phyloP scores from a whole-genome alignment of 2,329 filamentous ascomycete species.

The Pestalotiopsis sp. region DNA sequence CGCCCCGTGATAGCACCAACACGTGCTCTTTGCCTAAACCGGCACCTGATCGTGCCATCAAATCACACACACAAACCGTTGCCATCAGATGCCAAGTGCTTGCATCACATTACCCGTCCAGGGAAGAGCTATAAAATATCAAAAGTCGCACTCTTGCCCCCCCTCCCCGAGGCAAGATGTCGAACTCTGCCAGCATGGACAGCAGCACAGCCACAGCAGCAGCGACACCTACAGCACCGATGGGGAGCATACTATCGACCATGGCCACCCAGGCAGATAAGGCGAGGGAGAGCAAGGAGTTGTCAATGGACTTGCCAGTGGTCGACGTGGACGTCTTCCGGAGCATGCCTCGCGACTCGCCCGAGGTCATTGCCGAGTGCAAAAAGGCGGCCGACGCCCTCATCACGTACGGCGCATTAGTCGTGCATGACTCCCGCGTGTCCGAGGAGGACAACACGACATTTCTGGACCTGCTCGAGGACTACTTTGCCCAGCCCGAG shows the following conservation, averaged over 20 bases:
- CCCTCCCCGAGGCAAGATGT: background rate
- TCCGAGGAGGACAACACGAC: constrained; percentile 53
- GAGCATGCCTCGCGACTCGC: constrained; percentile 38
- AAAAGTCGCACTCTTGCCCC: background rate
- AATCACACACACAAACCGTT: background rate
- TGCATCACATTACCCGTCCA: background rate
- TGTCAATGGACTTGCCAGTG: constrained; percentile 57
- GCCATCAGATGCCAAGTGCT: constrained; percentile 6
- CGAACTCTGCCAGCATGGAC: background rate
- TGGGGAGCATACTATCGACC: constrained; percentile 9
- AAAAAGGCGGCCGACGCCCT: constrained; percentile 54
- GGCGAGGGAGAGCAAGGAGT: background rate
- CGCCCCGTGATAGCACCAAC: background rate
- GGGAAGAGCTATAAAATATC: background rate
- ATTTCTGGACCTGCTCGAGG: constrained; percentile 63
- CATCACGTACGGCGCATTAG: constrained; percentile 59
- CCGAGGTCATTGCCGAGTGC: constrained; percentile 51
- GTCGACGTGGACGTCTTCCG: constrained; percentile 61
- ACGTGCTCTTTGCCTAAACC: constrained; percentile 10
- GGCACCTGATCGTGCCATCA: constrained; percentile 11
- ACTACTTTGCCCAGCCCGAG: constrained; percentile 61
- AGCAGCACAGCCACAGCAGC: background rate
- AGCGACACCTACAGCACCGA: background rate
- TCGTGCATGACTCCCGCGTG: constrained; percentile 61
- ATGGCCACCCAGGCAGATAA: constrained; percentile 8